These are phyloP conservation scores for Nitzschia palea DNA, from an alignment of 108 stramenopile species.

Conservation along the genomic window DNA sequence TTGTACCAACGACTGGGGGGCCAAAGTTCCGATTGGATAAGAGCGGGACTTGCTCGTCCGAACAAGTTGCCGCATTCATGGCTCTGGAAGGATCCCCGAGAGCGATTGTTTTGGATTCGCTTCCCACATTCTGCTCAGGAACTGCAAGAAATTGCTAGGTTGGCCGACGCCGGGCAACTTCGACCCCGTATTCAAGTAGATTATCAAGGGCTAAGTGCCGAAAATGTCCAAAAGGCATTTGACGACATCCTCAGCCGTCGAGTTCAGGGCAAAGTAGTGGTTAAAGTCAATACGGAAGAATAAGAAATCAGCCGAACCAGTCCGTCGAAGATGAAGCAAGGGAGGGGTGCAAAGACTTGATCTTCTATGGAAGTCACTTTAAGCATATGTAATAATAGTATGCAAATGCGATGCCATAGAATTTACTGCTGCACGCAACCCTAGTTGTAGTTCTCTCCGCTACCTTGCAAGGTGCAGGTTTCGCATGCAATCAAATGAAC, in stretches of 20 bases:
- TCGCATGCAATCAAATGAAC: too few relatives aligned
- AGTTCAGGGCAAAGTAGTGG: slow-evolving; percentile 39
- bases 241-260: slow-evolving; percentile 26
- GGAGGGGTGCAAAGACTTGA: too few relatives aligned
- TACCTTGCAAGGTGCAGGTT: too few relatives aligned
- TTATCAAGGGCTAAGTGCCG: slow-evolving; percentile 6
- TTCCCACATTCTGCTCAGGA: slow-evolving; percentile 34
- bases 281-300: too few relatives aligned
- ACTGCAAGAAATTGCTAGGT: slow-evolving; percentile 18
- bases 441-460: too few relatives aligned
- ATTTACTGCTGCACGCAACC: too few relatives aligned
- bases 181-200: slow-evolving; percentile 1
- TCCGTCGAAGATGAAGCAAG: too few relatives aligned
- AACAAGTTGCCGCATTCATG: slow-evolving; percentile 17
- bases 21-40: slow-evolving; percentile 36
- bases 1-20: slow-evolving; percentile 42
- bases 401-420: too few relatives aligned
- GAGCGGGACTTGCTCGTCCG: slow-evolving; percentile 36
- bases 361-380: too few relatives aligned
- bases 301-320: too few relatives aligned
- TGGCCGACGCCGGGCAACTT: slow-evolving; percentile 25
- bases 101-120: slow-evolving; percentile 46
- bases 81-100: slow-evolving; percentile 21
- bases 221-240: slow-evolving; percentile 23
- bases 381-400: too few relatives aligned